Evolutionary conservation across 225 moss, liverwort and hornwort genomes (phyloP).

Genomic region (Antitrichia curtipendula): DNA sequence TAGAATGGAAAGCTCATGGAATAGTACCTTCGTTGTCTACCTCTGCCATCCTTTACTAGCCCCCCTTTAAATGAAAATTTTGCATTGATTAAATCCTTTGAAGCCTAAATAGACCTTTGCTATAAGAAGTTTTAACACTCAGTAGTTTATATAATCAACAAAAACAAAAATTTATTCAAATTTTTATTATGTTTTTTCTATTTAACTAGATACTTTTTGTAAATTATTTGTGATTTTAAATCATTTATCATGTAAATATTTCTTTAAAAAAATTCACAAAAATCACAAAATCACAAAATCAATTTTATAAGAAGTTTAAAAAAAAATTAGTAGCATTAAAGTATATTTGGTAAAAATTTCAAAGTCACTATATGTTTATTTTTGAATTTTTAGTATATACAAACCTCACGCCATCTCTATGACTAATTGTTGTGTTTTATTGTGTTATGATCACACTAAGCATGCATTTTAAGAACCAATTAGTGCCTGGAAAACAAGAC

Average conservation of each 20-base stretch:
- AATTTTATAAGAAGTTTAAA: neutral
- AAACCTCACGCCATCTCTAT: rapidly evolving
- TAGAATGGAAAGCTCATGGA: neutral
- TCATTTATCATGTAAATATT: rapidly evolving
- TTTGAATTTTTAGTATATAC: neutral
- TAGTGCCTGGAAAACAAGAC: neutral
- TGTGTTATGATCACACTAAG: rapidly evolving
- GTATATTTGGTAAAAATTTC: neutral
- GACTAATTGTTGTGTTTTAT: neutral
- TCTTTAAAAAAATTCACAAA: neutral
- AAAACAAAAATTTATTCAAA: too few relatives aligned
- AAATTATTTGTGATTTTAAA: neutral
- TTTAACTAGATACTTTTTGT: rapidly evolving
- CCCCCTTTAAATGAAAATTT: neutral
- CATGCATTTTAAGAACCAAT: rapidly evolving
- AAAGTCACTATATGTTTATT: neutral
- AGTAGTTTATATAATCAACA: neutral
- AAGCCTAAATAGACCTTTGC: neutral
- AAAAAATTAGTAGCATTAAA: too few relatives aligned
- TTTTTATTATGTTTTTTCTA: rapidly evolving
- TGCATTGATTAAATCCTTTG: neutral
- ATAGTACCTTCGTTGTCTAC: neutral
- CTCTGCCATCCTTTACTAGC: neutral
- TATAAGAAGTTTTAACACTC: neutral
- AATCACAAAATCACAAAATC: neutral